Evolutionary conservation across 2,329 filamentous ascomycete species (phyloP), one percentile per base, ranked within the genome.

Genomic region (Sporothrix luriei): DNA sequence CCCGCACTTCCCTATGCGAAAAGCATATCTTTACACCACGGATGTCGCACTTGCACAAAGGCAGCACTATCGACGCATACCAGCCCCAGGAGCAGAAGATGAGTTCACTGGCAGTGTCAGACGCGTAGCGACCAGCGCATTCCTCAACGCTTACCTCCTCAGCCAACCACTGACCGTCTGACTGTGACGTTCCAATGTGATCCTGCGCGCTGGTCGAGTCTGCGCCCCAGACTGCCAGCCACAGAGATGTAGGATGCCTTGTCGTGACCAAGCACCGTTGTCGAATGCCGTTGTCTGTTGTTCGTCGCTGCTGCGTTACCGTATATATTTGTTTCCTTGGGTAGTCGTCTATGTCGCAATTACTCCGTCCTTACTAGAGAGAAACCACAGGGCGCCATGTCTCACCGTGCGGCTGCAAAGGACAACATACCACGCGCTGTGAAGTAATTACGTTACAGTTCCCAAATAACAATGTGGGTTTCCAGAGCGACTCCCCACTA

Each of bases 71-170:
- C 65, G 21, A 40, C 66, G 66, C 66, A 49, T 68, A 40, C 48
- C 33, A n/a, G 29, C n/a, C 29, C 26, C n/a, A 55, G 29, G 49
- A 33, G 24, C 21, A 21, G 48, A 38, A 49, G 57, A 67, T 55
- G 66, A 68, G 49, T 21, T 55, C 49, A 26, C 49, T 33, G 33
- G 33, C 9, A 43, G 40, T 67, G n/a, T 29, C 29, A 29, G 38
- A 55, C 65, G 49, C 65, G 29, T 11, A 67, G 65, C 65, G 55
- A 67, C 65, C 61, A 29, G 61, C 61, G 10, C 64, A 66, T 66
- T 66, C 64, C 64, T 46, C 29, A 24, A 14, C 33, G 33, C 33
- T 11, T 43, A 33, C 55, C 19, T 14, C 33, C 6, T 43, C 16
- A 43, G 57, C 57, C 57, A 46, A 38, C 40, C 21, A 61, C 38